Base-by-base conservation (phyloP, 2,329 filamentous ascomycete species). In the Fusarium napiforme region DNA sequence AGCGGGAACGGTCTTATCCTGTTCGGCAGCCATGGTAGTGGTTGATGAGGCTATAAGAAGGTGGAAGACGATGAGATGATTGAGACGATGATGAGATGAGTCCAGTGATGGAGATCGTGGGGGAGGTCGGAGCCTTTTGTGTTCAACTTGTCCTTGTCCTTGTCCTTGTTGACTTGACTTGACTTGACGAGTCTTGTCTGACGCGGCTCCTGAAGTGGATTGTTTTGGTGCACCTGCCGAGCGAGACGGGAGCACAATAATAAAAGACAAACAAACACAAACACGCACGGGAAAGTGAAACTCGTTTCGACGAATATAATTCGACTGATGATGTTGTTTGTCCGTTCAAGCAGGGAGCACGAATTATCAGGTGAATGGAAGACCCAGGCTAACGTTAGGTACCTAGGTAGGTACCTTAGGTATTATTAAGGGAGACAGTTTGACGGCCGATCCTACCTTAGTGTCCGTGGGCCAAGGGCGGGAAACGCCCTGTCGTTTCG, bases 21-120 rank as follows among this genome's bases (percentile, higher is more conserved):
- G 75, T 69, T 81, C 78, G 57, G 78, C 58, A 66, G 81, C 72
- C 80, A 82, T 82, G 71, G 60, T 73, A 49, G 32, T 23, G 43
- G 37, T 56, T 50, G 68, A 30, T 50, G 68, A 30, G 16, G 30
- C 26, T 30, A 49, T 45, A 10, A 26, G 30, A 21, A 21, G 49
- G 12, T 36, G 16, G n/a, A n/a, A 49, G 37, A 42, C 18, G 15
- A 30, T 32, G n/a, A 39, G 36, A 26, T 37, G 32, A 36, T 26
- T 47, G 28, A 49, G 45, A 16, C 5, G 46, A 46, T n/a, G 15
- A 34, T 39, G 21, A 50, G 36, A 26, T 39, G 37, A 37, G 11
- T 36, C 23, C 39, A 40, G 46, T 56, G 58, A 45, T 11, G 46
- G 36, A 60, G 46, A 60, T 59, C 34, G 40, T 23, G 34, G 67